Evolutionary conservation across 2,329 filamentous ascomycete genomes (phyloP).

Genomic region (Trichophyton equinum): DNA sequence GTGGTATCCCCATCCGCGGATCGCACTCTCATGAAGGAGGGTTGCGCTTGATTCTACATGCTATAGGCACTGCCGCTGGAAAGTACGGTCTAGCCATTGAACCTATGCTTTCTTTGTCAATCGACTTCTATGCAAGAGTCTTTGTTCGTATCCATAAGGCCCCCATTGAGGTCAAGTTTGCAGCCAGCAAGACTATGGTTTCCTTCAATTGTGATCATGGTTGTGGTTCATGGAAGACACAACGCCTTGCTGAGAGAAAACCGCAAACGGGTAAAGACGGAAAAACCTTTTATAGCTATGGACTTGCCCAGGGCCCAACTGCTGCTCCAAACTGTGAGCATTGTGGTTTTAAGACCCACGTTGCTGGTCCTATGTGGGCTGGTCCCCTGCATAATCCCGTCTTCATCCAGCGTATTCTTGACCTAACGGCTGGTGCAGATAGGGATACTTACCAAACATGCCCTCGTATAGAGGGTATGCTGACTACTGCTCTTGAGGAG

Average conservation of each 20-base stretch:
- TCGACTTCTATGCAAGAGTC: constrained; percentile 86
- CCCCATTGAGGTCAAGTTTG: constrained; percentile 76
- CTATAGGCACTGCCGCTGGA: constrained; percentile 65
- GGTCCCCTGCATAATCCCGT: constrained; percentile 73
- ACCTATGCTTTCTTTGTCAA: constrained; percentile 80
- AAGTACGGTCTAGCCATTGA: constrained; percentile 82
- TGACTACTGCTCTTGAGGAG: constrained; percentile 78
- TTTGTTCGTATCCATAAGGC: constrained; percentile 74
- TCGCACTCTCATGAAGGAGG: constrained; percentile 79
- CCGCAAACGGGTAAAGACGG: constrained; percentile 57
- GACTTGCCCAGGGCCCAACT: constrained; percentile 58
- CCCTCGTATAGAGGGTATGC: constrained; percentile 76
- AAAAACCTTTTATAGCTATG: constrained; percentile 62
- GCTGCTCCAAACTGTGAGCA: constrained; percentile 59
- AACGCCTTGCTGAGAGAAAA: constrained; percentile 61
- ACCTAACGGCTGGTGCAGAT: constrained; percentile 55
- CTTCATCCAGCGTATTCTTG: constrained; percentile 69
- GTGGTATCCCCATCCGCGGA: constrained; percentile 76
- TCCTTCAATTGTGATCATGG: constrained; percentile 83
- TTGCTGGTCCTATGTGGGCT: constrained; percentile 89
- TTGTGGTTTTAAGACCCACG: constrained; percentile 73
- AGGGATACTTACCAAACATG: constrained; percentile 64
- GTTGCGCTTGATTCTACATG: constrained; percentile 71
- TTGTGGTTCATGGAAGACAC: constrained; percentile 82
- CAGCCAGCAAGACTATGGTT: constrained; percentile 82